Conservation (phyloP, 305 asterid genomes). For the Striga hermonthica region DNA sequence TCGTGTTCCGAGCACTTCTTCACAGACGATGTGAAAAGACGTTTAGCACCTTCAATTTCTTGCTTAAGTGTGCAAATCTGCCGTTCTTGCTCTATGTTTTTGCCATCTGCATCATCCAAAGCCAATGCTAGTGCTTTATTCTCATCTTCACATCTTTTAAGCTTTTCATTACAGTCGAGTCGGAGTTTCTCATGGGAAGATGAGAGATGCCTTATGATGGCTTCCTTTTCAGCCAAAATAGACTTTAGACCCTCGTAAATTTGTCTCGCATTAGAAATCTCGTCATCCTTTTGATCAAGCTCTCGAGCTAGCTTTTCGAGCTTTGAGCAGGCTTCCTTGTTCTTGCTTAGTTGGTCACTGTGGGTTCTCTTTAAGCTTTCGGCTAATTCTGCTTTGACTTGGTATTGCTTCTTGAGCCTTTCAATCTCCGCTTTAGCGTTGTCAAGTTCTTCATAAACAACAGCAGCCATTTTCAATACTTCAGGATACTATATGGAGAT, state of each 20-base stretch:
- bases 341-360: slow-evolving; percentile 54
- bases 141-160: slow-evolving; percentile 55
- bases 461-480: slow-evolving; percentile 49
- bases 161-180: slow-evolving; percentile 49
- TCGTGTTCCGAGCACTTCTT: slow-evolving; percentile 43
- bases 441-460: slow-evolving; percentile 63
- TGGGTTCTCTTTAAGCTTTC: slow-evolving; percentile 66
- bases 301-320: slow-evolving; percentile 56
- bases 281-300: slow-evolving; percentile 49
- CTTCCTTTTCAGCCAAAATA: slow-evolving; percentile 56
- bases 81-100: slow-evolving; percentile 52
- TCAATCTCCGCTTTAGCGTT: slow-evolving; percentile 67
- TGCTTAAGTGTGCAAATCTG: slow-evolving; percentile 45
- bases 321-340: slow-evolving; percentile 57
- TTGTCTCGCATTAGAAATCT: slow-evolving; percentile 40
- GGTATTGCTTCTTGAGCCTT: slow-evolving; percentile 53
- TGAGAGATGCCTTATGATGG: slow-evolving; percentile 48
- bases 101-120: slow-evolving; percentile 64
- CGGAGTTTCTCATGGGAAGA: slow-evolving; percentile 65
- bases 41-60: slow-evolving; percentile 60
- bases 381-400: slow-evolving; percentile 47
- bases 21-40: slow-evolving; percentile 39
- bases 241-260: slow-evolving; percentile 49
- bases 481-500: slow-evolving; percentile 24
- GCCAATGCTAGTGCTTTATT: slow-evolving; percentile 52